Evolutionary conservation across 176 grass and related monocot species (phyloP).

Genomic region (Guadua angustifolia): DNA sequence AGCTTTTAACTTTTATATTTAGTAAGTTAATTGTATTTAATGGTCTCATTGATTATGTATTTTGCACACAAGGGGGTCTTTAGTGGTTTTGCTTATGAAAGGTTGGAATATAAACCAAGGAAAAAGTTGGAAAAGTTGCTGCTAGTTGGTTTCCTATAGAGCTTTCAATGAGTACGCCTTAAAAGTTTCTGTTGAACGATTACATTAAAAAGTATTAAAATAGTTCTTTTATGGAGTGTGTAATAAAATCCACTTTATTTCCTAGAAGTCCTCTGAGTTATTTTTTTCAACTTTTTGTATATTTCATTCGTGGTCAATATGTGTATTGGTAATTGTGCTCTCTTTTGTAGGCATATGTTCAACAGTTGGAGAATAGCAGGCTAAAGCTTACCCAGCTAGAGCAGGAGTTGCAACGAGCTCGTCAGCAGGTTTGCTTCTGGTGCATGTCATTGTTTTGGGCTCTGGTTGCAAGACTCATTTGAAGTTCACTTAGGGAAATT

Average conservation of each 20-base stretch:
- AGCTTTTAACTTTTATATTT: neutral
- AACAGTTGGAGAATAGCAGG: slow-evolving; percentile 99
- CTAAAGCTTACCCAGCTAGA: slow-evolving; percentile 97
- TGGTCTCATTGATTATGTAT: neutral
- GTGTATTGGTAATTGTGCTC: slow-evolving; percentile 27
- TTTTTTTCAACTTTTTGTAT: slow-evolving; percentile 7
- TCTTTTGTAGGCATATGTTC: slow-evolving; percentile 86
- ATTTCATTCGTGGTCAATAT: neutral
- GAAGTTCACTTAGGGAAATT: slow-evolving; percentile 39
- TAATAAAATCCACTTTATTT: neutral
- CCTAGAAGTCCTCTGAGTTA: neutral
- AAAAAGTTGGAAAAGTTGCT: neutral
- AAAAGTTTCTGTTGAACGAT: slow-evolving; percentile 22
- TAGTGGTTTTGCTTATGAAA: slow-evolving; percentile 20
- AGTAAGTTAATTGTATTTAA: slow-evolving; percentile 13
- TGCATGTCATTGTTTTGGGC: slow-evolving; percentile 34
- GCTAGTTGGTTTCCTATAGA: slow-evolving; percentile 32
- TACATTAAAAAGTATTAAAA: neutral
- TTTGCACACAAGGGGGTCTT: neutral
- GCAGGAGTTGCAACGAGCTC: slow-evolving; percentile 94
- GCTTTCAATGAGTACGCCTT: neutral
- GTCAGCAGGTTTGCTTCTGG: slow-evolving; percentile 73
- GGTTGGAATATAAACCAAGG: neutral
- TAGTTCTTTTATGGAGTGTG: neutral
- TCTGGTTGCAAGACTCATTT: slow-evolving; percentile 3